Base-by-base conservation (phyloP, 805 yeast species). In the Spencermartinsiella europaea region DNA sequence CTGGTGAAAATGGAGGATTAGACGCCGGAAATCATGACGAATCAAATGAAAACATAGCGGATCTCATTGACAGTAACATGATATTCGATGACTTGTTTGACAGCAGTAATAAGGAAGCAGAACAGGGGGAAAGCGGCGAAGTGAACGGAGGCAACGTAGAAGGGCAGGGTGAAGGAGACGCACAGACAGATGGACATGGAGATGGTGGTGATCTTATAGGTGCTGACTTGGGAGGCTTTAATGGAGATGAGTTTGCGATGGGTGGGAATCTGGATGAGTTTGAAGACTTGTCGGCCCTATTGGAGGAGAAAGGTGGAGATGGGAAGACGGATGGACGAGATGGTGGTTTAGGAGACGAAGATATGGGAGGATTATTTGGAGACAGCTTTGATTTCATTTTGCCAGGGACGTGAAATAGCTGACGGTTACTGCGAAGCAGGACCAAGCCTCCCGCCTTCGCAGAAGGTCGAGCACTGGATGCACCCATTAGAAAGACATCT, bases 341-440 rank as follows among this genome's bases (percentile, higher is more conserved):
- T 17, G 20, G 16, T 20, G 41, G 39, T 5, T 12, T 31, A 4
- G 21, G 38, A 8, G 57, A 54, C 16, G 53, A 47, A 36, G 57
- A 53, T 14, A 48, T 56, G 48, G 55, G 49, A 20, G 60, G 60
- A 10, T 40, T 59, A 22, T 59, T 59, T 47, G 63, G 63, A 5
- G 63, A 57, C 45, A 50, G 52, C 28, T 59, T 59, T 45, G 62
- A 57, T 38, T 58, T 58, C 21, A 50, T 56, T 19, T 40, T 53
- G 38, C 54, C 54, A 10, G 21, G 31, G 7, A 12, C 31, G 12
- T 25, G 31, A n/a, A n/a, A n/a, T n/a, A n/a, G n/a, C n/a, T n/a
- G n/a, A n/a, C n/a, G n/a, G n/a, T n/a, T n/a, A n/a, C n/a, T n/a
- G n/a, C n/a, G n/a, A n/a, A n/a, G n/a, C n/a, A n/a, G n/a, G n/a